Evolutionary conservation across 805 yeast genomes (phyloP).

Genomic region (Candida arabinofermentans): DNA sequence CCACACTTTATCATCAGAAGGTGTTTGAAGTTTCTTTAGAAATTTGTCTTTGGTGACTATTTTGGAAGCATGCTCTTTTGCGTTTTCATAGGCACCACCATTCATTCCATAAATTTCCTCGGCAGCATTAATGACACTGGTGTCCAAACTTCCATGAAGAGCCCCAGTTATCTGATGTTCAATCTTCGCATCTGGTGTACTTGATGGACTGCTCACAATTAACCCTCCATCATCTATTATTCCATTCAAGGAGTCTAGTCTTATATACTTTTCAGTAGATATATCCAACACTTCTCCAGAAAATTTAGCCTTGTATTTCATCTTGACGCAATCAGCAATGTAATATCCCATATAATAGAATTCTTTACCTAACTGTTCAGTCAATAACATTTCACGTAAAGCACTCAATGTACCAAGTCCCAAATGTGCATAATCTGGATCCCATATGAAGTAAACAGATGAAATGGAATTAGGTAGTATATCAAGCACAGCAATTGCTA

Average conservation of each 20-base stretch:
- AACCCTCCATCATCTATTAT: slow-evolving; percentile 27
- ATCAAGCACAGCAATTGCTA: slow-evolving; percentile 77
- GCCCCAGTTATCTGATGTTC: too few relatives aligned
- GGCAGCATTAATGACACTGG: slow-evolving; percentile 25
- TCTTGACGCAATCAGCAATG: slow-evolving; percentile 73
- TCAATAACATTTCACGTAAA: slow-evolving; percentile 59
- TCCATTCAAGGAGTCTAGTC: slow-evolving; percentile 29
- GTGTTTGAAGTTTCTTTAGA: slow-evolving; percentile 9
- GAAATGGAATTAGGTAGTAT: slow-evolving; percentile 73
- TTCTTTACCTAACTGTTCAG: slow-evolving; percentile 41
- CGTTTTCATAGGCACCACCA: slow-evolving; percentile 26
- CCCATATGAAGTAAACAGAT: slow-evolving; percentile 85
- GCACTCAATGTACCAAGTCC: slow-evolving; percentile 80
- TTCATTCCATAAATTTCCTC: slow-evolving; percentile 37
- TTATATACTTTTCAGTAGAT: slow-evolving; percentile 40
- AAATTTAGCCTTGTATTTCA: slow-evolving; percentile 75
- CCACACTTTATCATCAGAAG: slow-evolving; percentile 15
- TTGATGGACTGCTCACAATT: neutral
- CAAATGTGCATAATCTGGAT: slow-evolving; percentile 66
- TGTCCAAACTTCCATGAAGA: too few relatives aligned
- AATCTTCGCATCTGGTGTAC: slow-evolving; percentile 6
- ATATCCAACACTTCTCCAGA: slow-evolving; percentile 72
- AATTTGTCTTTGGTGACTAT: too few relatives aligned
- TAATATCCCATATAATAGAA: slow-evolving; percentile 80
- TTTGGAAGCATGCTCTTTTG: slow-evolving; percentile 4